Conservation (phyloP, 2,329 filamentous ascomycete genomes). For the Coniosporium uncinatum region DNA sequence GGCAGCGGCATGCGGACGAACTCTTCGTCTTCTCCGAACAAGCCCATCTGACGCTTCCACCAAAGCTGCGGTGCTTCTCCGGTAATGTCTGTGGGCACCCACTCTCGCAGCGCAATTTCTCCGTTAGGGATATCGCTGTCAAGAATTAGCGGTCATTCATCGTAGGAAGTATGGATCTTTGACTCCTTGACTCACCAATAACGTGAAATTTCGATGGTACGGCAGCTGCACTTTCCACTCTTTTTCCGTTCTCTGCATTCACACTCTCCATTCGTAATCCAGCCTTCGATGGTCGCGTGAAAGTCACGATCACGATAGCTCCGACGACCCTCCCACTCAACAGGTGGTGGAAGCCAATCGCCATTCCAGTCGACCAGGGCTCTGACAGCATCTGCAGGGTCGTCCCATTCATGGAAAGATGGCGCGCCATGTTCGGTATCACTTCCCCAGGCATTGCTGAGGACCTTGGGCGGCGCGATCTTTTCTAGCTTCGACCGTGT, state of each 20-base stretch:
- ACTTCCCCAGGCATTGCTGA: neutral
- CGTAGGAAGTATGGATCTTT: neutral
- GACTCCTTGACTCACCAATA: neutral
- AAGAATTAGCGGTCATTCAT: neutral
- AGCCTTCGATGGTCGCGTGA: slow-evolving; percentile 21
- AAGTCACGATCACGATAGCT: slow-evolving; percentile 21
- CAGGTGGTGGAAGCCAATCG: slow-evolving; percentile 35
- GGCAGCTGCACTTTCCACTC: too few species aligned
- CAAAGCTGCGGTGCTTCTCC: too few species aligned
- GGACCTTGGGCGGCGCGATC: too few species aligned
- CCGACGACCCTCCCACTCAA: slow-evolving; percentile 37
- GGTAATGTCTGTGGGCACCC: slow-evolving; percentile 19
- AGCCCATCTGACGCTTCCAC: too few species aligned
- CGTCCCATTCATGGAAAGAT: slow-evolving; percentile 19
- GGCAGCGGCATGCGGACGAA: too few species aligned
- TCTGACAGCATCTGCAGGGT: slow-evolving; percentile 17
- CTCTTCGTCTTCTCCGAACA: too few species aligned
- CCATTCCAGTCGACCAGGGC: slow-evolving; percentile 36
- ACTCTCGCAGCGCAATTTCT: slow-evolving; percentile 20
- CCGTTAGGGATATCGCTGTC: slow-evolving; percentile 3
- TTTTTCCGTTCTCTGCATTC: too few species aligned
- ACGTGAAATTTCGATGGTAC: too few species aligned
- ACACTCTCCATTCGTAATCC: too few species aligned
- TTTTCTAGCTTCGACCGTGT: too few species aligned
- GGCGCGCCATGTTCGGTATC: slow-evolving; percentile 12